Conservation (phyloP, 179 eudicot species). For the Patellifolia procumbens region DNA sequence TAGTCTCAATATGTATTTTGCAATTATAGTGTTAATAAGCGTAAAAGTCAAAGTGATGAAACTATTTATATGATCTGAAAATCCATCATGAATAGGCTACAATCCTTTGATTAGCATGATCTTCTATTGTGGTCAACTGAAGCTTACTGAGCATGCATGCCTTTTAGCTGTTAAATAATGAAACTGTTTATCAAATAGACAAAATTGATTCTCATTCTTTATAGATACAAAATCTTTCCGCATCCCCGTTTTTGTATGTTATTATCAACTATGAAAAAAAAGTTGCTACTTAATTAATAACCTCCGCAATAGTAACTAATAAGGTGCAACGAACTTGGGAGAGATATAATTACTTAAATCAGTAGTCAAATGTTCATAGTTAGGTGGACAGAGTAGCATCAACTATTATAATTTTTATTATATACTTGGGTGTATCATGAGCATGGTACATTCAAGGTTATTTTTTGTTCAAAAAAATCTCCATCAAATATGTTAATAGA, state of each 20-base stretch:
- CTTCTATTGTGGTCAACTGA: neutral
- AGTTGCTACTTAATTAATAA: neutral
- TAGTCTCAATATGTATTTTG: too few relatives aligned
- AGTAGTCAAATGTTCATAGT: neutral
- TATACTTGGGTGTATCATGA: too few relatives aligned
- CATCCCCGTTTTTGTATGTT: neutral
- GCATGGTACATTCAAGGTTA: neutral
- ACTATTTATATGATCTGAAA: too few relatives aligned
- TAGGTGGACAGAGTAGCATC: neutral
- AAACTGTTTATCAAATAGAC: too few relatives aligned
- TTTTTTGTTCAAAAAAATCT: too few relatives aligned
- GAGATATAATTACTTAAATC: neutral
- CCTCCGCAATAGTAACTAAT: neutral
- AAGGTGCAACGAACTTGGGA: neutral
- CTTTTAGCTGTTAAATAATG: neutral
- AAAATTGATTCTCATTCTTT: too few relatives aligned
- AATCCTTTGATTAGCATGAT: neutral
- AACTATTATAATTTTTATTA: neutral
- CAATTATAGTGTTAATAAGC: too few relatives aligned
- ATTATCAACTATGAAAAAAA: neutral
- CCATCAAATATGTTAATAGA: too few relatives aligned
- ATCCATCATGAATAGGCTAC: too few relatives aligned
- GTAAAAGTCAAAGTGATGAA: too few relatives aligned
- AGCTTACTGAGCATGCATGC: neutral
- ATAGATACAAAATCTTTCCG: neutral